Base-by-base conservation (phyloP, 2,329 filamentous ascomycete species). In the Talaromyces sp. region DNA sequence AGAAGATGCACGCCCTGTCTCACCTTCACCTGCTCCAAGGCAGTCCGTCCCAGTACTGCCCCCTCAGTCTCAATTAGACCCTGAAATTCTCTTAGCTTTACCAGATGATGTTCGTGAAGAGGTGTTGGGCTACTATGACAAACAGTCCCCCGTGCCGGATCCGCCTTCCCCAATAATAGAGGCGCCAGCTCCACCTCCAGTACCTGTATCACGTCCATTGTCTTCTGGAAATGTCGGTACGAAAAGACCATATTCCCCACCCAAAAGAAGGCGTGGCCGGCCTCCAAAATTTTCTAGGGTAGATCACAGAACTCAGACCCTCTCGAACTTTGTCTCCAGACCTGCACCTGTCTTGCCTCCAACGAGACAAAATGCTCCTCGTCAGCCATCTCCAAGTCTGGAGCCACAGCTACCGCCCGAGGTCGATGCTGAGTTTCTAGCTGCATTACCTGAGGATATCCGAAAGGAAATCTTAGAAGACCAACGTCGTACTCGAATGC, bases 81-180 rank as follows among this genome's bases (percentile, higher is more conserved):
- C 86, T 0, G 90, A 93, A 37, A 89, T 91, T 2, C 87, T 97
- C 57, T 83, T 87, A 37, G 90, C 89, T 1, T 78, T 99, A 1
- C 94, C 94, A 0, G 86, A 88, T 33, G 91, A 96, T 56, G 85
- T 99, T 68, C 89, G 92, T 57, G 84, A 86, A 1, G 94, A 97
- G 71, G 79, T 97, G 0, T 73, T 97, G 8, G 86, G 83, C 2
- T 86, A 88, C 30, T 96, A 96, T 62, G 58, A 70, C 54, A 59
- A 70, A 69, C 48, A 72, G 55, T 50, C 65, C 10, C 49, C 47
- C 19, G 36, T 46, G 2, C 52, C 35, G 65, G 65, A 59, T 41
- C 58, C 60, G 20, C 11, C 44, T 45, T 14, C 27, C 5, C 22
- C 41, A 4, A n/a, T 29, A 9, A 27, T 47, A 9, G 58, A 33